These are phyloP conservation scores for Penicillium sp. DNA, from an alignment of 2,329 filamentous ascomycete species.

Conservation along the genomic window DNA sequence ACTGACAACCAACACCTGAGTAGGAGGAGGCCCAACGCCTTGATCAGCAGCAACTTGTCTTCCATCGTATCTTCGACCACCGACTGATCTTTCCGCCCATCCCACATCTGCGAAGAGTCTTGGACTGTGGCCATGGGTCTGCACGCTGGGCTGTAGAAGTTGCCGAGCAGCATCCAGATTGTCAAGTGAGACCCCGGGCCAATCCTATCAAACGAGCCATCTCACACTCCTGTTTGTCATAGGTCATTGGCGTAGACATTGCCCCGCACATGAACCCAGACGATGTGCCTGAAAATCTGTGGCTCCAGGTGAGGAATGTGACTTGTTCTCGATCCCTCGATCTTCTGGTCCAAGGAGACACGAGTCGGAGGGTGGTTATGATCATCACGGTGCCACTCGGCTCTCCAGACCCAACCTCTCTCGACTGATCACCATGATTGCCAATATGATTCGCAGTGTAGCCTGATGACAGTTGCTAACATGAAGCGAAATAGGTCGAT, in stretches of 20 bases:
- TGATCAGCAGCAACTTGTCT: constrained; percentile 61
- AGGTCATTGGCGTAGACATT: constrained; percentile 72
- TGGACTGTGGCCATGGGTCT: constrained; percentile 73
- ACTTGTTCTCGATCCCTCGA: constrained; percentile 1
- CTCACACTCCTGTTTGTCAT: constrained; percentile 18
- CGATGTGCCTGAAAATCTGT: constrained; percentile 63
- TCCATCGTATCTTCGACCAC: constrained; percentile 63
- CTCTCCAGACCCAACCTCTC: neutral
- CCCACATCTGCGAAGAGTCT: constrained; percentile 54
- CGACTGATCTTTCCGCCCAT: constrained; percentile 70
- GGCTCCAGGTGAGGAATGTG: constrained; percentile 55
- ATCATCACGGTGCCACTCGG: neutral
- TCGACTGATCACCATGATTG: neutral
- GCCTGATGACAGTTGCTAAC: constrained; percentile 18
- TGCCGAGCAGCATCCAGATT: constrained; percentile 61
- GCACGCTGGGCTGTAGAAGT: constrained; percentile 69
- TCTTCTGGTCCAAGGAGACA: neutral
- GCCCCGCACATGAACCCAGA: constrained; percentile 68
- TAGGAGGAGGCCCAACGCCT: constrained; percentile 68
- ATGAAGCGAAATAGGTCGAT: constrained; percentile 51
- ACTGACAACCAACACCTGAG: constrained; percentile 12
- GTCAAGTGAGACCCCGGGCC: constrained; percentile 51
- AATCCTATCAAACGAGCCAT: constrained; percentile 23
- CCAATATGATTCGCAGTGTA: neutral
- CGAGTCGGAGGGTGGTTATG: neutral